Evolutionary conservation across 2,329 filamentous ascomycete species (phyloP).

Genomic region (Trichoderma atroviride): DNA sequence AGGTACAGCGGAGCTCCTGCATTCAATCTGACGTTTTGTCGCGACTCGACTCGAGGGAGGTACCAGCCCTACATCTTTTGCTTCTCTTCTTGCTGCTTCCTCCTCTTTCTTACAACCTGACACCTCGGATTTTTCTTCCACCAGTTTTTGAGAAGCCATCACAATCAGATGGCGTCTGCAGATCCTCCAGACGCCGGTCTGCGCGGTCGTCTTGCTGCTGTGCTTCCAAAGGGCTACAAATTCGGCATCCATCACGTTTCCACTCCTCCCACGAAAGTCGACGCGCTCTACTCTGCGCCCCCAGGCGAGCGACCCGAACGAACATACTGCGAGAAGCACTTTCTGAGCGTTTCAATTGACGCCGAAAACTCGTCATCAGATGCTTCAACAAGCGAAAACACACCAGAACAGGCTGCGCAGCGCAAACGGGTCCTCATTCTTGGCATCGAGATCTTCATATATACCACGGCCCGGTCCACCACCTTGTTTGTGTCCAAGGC

Average conservation of each 20-base stretch:
- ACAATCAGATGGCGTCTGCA: constrained; percentile 2
- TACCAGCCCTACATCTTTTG: background rate
- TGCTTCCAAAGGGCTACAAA: constrained; percentile 55
- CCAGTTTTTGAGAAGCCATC: background rate
- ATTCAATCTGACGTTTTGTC: constrained; percentile 20
- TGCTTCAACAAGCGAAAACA: constrained; percentile 33
- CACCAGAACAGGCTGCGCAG: constrained; percentile 23
- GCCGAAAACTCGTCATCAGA: constrained; percentile 28
- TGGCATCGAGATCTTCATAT: constrained; percentile 85
- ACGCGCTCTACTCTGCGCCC: constrained; percentile 77
- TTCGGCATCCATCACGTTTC: constrained; percentile 86
- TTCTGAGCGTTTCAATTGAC: constrained; percentile 57
- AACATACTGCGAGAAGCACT: constrained; percentile 88
- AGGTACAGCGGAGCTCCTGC: constrained; percentile 8
- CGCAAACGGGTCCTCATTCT: constrained; percentile 65
- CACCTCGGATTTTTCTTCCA: no score
- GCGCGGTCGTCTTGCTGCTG: constrained; percentile 44
- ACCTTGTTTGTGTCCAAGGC: constrained; percentile 96
- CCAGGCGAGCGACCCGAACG: constrained; percentile 71
- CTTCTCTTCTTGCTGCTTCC: background rate
- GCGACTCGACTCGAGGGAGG: constrained; percentile 21
- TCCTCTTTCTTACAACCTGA: background rate
- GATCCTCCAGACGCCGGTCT: constrained; percentile 25
- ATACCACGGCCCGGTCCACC: constrained; percentile 76
- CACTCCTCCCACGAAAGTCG: constrained; percentile 74